Evolutionary conservation across 2,329 filamentous ascomycete genomes (phyloP).

Genomic region (Westerdykella aurantiaca): DNA sequence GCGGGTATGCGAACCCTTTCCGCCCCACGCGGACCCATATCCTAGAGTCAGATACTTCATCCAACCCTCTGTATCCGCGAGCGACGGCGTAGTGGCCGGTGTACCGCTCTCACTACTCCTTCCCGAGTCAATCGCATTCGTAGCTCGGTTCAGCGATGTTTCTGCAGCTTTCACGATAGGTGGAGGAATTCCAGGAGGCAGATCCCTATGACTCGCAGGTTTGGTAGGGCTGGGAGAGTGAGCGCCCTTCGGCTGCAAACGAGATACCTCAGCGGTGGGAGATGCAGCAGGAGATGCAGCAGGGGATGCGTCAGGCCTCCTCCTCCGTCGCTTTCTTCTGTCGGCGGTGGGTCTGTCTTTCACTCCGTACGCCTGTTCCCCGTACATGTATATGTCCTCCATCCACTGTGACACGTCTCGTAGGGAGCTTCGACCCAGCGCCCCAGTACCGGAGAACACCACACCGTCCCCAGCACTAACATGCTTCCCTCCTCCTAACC

Average conservation of each 20-base stretch:
- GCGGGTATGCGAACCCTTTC: constrained; percentile 11
- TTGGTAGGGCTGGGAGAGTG: constrained; percentile 2
- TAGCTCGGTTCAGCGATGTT: constrained; percentile 40
- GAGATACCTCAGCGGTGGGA: constrained; percentile 2
- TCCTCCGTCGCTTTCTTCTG: constrained; percentile 47
- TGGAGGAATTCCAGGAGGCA: constrained; percentile 41
- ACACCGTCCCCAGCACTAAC: constrained; percentile 72
- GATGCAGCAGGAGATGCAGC: constrained; percentile 10
- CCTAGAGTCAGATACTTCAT: constrained; percentile 49
- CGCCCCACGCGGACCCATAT: constrained; percentile 39
- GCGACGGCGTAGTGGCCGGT: constrained; percentile 27
- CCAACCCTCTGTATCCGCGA: constrained; percentile 44
- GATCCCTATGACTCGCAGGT: constrained; percentile 3
- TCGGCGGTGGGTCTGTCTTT: constrained; percentile 68
- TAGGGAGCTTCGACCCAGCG: constrained; percentile 64
- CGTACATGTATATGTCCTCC: constrained; percentile 79
- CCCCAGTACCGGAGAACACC: constrained; percentile 76
- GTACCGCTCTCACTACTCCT: constrained; percentile 10
- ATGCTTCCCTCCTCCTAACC: constrained; percentile 68
- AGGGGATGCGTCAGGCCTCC: constrained; percentile 16
- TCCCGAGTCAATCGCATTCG: constrained; percentile 29
- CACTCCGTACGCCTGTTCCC: constrained; percentile 78
- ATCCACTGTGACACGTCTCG: constrained; percentile 76
- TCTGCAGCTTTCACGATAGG: constrained; percentile 44
- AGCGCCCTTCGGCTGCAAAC: constrained; percentile 1